phyloP scores from a whole-genome alignment of 2,329 filamentous ascomycete species.

The Dothideomycetidae sp. region DNA sequence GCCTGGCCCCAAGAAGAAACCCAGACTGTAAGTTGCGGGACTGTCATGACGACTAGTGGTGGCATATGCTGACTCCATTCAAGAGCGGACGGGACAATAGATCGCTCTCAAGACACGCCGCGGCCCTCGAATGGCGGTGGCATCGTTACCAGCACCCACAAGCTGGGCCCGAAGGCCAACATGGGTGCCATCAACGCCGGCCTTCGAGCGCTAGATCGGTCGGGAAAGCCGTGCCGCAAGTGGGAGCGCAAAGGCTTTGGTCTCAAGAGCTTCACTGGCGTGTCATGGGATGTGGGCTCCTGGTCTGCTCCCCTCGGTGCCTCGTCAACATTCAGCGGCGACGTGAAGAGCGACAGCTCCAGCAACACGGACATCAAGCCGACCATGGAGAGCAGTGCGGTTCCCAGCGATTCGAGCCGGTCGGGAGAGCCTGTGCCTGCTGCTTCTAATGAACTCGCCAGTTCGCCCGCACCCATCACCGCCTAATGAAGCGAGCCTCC shows the following conservation, averaged over 20 bases:
- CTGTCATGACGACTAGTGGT: not conserved
- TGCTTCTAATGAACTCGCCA: conserved; percentile 20
- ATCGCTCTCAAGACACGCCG: conserved; percentile 22
- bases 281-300: conserved; percentile 64
- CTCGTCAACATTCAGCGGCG: conserved; percentile 40
- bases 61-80: conserved; percentile 11
- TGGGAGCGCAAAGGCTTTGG: conserved; percentile 75
- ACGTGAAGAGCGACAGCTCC: conserved; percentile 42
- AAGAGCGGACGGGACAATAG: conserved; percentile 38
- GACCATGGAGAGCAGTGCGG: conserved; percentile 43
- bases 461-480: conserved; percentile 26
- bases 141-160: conserved; percentile 41
- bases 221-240: conserved; percentile 79
- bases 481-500: conserved; percentile 20
- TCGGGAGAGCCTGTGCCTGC: conserved; percentile 28
- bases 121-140: conserved; percentile 22
- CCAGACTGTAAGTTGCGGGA: conserved; percentile 59
- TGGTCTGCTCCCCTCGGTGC: conserved; percentile 56
- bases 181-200: conserved; percentile 95
- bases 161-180: conserved; percentile 91
- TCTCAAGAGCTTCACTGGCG: conserved; percentile 85
- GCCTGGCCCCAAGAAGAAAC: conserved; percentile 94
- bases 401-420: conserved; percentile 47
- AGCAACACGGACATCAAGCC: conserved; percentile 42
- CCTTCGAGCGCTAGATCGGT: conserved; percentile 82